These are phyloP conservation scores for Pythium plurisporium DNA, from an alignment of 352 stramenopile species.

Conservation along the genomic window DNA sequence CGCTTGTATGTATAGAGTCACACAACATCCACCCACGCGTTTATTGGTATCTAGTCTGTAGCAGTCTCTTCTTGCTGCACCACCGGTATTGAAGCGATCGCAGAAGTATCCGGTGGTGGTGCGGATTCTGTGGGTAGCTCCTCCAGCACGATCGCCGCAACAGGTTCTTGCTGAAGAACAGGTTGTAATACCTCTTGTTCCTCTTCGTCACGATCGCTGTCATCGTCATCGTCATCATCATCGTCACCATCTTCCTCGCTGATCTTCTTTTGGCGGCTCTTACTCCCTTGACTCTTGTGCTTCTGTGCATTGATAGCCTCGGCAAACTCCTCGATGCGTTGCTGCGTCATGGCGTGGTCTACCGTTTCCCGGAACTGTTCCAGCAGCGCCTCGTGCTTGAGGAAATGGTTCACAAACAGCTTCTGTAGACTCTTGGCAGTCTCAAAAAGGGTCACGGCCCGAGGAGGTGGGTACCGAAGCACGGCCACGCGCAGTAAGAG, in stretches of 20 bases:
- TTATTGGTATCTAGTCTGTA: too few relatives aligned
- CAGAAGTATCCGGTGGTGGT: too few relatives aligned
- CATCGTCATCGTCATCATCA: not conserved
- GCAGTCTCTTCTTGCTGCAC: too few relatives aligned
- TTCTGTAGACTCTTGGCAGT: slow-evolving; percentile 51
- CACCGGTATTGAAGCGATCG: too few relatives aligned
- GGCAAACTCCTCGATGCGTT: slow-evolving; percentile 56
- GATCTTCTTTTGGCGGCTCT: not conserved
- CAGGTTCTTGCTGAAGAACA: too few relatives aligned
- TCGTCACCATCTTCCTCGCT: slow-evolving; percentile 1
- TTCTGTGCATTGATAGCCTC: slow-evolving; percentile 45
- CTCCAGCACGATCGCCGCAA: too few relatives aligned
- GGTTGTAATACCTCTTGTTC: too few relatives aligned
- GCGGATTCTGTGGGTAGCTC: too few relatives aligned
- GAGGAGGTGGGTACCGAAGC: slow-evolving; percentile 48
- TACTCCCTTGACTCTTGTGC: slow-evolving; percentile 2
- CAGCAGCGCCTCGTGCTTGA: slow-evolving; percentile 56
- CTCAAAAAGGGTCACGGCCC: slow-evolving; percentile 28
- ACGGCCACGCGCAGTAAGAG: slow-evolving; percentile 54
- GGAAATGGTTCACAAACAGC: slow-evolving; percentile 62
- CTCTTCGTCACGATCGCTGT: not conserved
- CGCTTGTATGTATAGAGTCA: not conserved
- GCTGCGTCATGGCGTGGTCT: slow-evolving; percentile 52
- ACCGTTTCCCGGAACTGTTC: slow-evolving; percentile 52
- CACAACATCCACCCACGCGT: too few relatives aligned